phyloP scores from a whole-genome alignment of 2,329 filamentous ascomycete species.

The Aureobasidium sp. region DNA sequence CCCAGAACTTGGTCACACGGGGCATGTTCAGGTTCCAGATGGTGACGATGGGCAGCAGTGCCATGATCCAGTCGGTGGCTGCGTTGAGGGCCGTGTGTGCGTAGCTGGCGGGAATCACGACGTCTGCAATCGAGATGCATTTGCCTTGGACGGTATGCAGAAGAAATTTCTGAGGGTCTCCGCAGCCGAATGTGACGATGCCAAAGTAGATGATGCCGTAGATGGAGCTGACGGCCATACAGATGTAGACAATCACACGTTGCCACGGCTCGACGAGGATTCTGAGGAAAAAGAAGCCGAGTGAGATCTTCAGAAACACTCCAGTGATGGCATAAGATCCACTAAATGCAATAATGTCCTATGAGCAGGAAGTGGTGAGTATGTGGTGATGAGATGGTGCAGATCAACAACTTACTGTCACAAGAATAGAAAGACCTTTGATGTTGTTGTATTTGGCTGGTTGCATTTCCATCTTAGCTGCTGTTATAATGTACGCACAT shows the following conservation, averaged over 20 bases:
- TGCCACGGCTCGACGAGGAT: conserved; percentile 18
- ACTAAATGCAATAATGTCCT: conserved; percentile 9
- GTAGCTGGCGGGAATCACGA: conserved; percentile 16
- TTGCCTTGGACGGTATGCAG: conserved; percentile 5
- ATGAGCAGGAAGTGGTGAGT: neutral
- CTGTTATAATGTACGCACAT: conserved; percentile 7
- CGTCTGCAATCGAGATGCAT: conserved; percentile 10
- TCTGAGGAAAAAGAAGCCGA: conserved; percentile 19
- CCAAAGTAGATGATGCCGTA: conserved; percentile 10
- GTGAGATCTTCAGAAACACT: conserved; percentile 18
- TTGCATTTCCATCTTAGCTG: neutral
- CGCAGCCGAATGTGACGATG: conserved; percentile 8
- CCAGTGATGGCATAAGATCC: conserved; percentile 14
- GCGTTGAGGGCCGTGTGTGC: conserved; percentile 16
- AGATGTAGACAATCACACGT: neutral
- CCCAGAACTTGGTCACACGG: conserved; percentile 15
- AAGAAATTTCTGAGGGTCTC: neutral
- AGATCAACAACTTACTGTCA: neutral
- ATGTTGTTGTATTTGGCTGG: conserved; percentile 11
- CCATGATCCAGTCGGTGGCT: conserved; percentile 18
- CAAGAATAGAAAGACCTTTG: neutral
- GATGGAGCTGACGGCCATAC: neutral
- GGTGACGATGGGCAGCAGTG: conserved; percentile 13
- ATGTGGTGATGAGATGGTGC: neutral
- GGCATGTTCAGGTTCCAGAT: conserved; percentile 18